Evolutionary conservation across 306 rosid species (phyloP), one percentile per base, ranked within the genome.

Genomic region (Lupinus albus): DNA sequence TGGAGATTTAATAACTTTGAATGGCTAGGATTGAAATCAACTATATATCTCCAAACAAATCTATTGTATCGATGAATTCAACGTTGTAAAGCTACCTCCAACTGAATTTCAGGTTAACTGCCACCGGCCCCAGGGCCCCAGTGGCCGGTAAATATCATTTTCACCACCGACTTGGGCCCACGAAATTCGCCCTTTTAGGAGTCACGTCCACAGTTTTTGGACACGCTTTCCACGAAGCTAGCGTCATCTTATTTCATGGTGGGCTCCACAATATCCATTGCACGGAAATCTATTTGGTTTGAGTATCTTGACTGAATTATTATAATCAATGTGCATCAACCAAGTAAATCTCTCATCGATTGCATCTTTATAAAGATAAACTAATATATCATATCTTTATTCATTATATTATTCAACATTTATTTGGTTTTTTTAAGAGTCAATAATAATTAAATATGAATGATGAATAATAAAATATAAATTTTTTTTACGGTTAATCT

Each of bases 111-210:
- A 56, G 63, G 42, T 64, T 71, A 77, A 61, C 81, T 56, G 63
- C 68, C 73, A 77, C 81, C 81, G 72, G 15, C 76, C 60, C 36
- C 77, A 25, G 68, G 56, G 15, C 76, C 60, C 36, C 32, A 47
- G 16, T 3, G 35, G 28, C 45, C 2, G 45, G 21, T 38, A 18
- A 42, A 1, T 15, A 57, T 33, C 33, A 20, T 6, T 53, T 11
- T 53, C 59, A 28, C 51, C 50, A 50, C 77, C 70, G 80, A 72
- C 70, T 33, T 53, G 50, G 60, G 3, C 53, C 14, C 47, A 7
- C 15, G 38, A 50, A 21, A 21, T 33, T 16, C 33, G 5, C 38
- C 36, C 16, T 7, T 1, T 9, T 21, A 11, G 0, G 3, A 2
- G 42, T 32, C 82, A 79, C 75, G 71, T 73, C 1, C 44, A 72